Conservation (phyloP, 768 basidiomycete species). For the Podaxis rugospora region DNA sequence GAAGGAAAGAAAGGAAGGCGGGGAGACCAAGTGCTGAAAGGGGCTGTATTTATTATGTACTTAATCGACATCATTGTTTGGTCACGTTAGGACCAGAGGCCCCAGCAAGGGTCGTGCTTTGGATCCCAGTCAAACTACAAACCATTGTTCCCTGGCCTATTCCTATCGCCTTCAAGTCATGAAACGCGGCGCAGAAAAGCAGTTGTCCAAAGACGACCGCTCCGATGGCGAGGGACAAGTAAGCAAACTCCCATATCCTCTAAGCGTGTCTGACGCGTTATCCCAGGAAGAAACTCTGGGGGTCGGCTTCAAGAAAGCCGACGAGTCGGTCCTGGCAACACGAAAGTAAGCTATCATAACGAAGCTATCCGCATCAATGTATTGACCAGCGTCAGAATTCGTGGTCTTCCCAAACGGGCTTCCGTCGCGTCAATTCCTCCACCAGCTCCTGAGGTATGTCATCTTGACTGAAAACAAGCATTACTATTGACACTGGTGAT, state of each 20-base stretch:
- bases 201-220: constrained; percentile 54
- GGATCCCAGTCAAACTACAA: not conserved
- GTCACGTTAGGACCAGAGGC: not conserved
- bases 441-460: not conserved
- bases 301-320: constrained; percentile 51
- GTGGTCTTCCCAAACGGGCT: constrained; percentile 53
- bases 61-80: not conserved
- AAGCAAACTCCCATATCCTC: not conserved
- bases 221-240: constrained; percentile 36
- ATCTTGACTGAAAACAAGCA: not conserved
- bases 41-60: not conserved
- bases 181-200: constrained; percentile 75
- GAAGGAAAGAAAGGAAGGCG: not conserved
- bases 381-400: constrained; percentile 45
- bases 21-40: not conserved
- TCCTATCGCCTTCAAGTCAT: constrained; percentile 20
- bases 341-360: constrained; percentile 46
- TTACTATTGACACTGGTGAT: constrained; percentile 5
- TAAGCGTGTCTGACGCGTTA: constrained; percentile 2
- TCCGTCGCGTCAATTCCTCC: constrained; percentile 13
- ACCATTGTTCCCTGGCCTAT: not conserved
- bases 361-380: not conserved
- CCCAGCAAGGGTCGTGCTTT: not conserved
- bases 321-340: constrained; percentile 46
- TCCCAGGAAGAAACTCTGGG: constrained; percentile 19